Base-by-base conservation (phyloP, 2,329 filamentous ascomycete genomes). In the Xylaria sp. region DNA sequence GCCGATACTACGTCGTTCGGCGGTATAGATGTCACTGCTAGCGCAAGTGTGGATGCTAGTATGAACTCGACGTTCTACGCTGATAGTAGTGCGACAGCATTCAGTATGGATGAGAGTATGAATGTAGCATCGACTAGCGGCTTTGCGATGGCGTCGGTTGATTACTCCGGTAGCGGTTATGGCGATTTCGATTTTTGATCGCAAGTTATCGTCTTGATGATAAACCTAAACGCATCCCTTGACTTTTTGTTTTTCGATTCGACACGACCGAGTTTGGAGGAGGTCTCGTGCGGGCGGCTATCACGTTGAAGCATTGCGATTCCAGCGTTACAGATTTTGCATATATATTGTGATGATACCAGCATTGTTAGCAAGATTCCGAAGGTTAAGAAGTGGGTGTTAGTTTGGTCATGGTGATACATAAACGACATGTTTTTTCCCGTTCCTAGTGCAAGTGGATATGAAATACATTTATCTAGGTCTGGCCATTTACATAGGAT, bases 161-260 rank as follows among this genome's bases (percentile, higher is more conserved):
- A 73, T 43, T 72, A 73, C 49, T 72, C 71, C 1, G 71, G 70
- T 0, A 67, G 66, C 1, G 69, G 64, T 17, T 72, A 69, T 67
- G 69, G 68, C 1, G 62, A 58, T 13, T 38, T 49, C 3, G 47
- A 44, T 6, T 65, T 51, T 10, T 63, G 29, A 60, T 31, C n/a
- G 25, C 11, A 8, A 23, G 25, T 38, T 8, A 4, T 6, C 3
- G 17, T 3, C 21, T 46, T 31, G 17, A 35, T 2, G 13, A 21
- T 57, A 41, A 23, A 3, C 46, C n/a, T 15, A 23, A 19, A n/a
- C 10, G 4, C 10, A 27, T 37, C 5, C n/a, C 5, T 11, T 4
- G 21, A 27, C 11, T n/a, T n/a, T n/a, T n/a, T 17, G 10, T 2
- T 4, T 33, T 2, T 40, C 1, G 11, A 6, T 1, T 33, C 3